Conservation (phyloP, 495 filamentous ascomycete genomes). For the Hypoxylon fragiforme region DNA sequence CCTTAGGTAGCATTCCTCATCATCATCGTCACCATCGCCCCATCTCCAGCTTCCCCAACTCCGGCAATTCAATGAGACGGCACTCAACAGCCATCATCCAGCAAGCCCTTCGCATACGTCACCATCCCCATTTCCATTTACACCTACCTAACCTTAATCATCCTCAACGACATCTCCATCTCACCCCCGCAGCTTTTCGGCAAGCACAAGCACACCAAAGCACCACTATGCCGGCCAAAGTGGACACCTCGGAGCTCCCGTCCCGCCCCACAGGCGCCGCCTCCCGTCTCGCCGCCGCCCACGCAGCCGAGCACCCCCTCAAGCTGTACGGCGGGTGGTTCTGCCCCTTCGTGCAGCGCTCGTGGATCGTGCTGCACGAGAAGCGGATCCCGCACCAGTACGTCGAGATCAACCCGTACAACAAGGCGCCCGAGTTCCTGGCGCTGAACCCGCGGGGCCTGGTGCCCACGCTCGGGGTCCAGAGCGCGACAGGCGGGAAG, state of each 20-base stretch:
- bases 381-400: slow-evolving; percentile 74
- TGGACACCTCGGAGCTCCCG: slow-evolving; percentile 39
- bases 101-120: not conserved
- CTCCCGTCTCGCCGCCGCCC: slow-evolving; percentile 37
- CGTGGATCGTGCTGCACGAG: slow-evolving; percentile 69
- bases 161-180: not conserved
- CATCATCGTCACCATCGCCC: no score
- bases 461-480: slow-evolving; percentile 63
- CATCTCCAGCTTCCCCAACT: not conserved
- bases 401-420: slow-evolving; percentile 73
- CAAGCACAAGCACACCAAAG: not conserved
- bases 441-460: slow-evolving; percentile 69
- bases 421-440: slow-evolving; percentile 65
- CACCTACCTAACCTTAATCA: not conserved
- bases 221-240: slow-evolving; percentile 28
- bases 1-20: not conserved
- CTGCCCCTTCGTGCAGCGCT: slow-evolving; percentile 64
- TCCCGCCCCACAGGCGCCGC: slow-evolving; percentile 40
- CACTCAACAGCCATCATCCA: slow-evolving; percentile 1
- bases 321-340: slow-evolving; percentile 56
- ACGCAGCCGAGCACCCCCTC: slow-evolving; percentile 42
- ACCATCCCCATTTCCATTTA: not conserved
- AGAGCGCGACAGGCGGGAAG: slow-evolving; percentile 33
- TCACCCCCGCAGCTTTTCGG: no score
- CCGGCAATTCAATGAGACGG: not conserved